Percentiles rank a stretch among this genome's conserved stretches.
These are phyloP conservation scores for Colletotrichum simmondsii DNA, from an alignment of 2,329 filamentous ascomycete genomes.

Conservation along the genomic window DNA sequence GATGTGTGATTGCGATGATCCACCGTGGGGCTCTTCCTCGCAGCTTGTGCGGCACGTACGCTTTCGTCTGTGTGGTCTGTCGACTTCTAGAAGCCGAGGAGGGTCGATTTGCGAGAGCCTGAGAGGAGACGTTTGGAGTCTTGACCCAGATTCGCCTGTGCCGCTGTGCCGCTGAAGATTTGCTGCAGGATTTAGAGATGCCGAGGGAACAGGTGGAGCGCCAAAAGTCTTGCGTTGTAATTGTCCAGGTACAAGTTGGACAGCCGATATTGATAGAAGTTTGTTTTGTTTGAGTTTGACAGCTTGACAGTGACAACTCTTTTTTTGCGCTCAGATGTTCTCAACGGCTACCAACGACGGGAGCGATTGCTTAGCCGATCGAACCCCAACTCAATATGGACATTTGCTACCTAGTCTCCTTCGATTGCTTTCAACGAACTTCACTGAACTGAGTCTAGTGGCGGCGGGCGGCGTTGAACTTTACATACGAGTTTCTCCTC, in stretches of 20 bases:
- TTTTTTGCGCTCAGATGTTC: background rate
- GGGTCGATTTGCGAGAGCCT: background rate
- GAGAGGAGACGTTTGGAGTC: background rate
- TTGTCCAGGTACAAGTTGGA: background rate
- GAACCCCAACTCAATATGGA: background rate
- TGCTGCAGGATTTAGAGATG: background rate
- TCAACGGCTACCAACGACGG: background rate
- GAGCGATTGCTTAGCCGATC: background rate
- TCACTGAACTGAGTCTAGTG: background rate
- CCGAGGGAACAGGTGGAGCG: slow-evolving; percentile 1
- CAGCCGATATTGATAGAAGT: background rate
- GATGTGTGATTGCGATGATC: slow-evolving; percentile 22
- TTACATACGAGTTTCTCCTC: background rate
- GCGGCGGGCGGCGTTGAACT: background rate
- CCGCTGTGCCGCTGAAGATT: background rate
- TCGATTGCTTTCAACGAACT: background rate
- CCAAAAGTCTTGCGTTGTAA: background rate
- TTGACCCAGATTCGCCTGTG: background rate
- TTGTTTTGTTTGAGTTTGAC: background rate
- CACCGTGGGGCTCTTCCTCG: slow-evolving; percentile 17
- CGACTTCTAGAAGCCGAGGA: slow-evolving; percentile 9
- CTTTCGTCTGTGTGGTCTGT: background rate
- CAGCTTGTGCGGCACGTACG: background rate
- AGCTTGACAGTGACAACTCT: background rate
- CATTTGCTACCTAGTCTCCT: background rate